A percentile compares a stretch with the other conserved stretches of the same genome.
Conservation (phyloP, 2,329 filamentous ascomycete genomes). For the Lachnellula occidentalis region DNA sequence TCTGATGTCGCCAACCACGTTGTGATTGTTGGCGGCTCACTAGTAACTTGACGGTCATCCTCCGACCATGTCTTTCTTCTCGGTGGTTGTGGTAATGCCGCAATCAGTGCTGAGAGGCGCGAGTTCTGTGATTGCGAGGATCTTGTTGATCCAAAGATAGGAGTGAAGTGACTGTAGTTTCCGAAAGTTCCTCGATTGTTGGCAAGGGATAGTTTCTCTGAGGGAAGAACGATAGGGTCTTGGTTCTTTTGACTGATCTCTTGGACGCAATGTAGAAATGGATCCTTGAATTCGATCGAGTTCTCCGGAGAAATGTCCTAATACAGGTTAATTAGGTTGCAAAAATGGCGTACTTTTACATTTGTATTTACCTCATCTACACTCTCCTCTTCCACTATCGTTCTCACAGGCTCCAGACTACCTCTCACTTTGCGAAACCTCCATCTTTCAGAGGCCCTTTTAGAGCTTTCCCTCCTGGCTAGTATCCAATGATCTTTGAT, state of each 20-base stretch:
- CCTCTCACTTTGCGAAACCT: constrained; percentile 1
- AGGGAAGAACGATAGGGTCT: not conserved
- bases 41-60: not conserved
- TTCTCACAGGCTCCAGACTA: not conserved
- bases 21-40: not conserved
- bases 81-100: not conserved
- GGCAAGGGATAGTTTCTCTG: not conserved
- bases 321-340: not conserved
- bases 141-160: not conserved
- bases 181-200: constrained; percentile 4
- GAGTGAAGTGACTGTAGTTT: not conserved
- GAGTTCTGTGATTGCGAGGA: not conserved
- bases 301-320: not conserved
- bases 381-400: constrained; percentile 1
- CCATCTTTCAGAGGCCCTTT: not conserved
- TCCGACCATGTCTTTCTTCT: not conserved
- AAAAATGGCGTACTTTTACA: not conserved
- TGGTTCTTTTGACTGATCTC: not conserved
- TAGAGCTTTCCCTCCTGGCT: not conserved
- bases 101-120: not conserved
- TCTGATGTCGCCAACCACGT: not conserved
- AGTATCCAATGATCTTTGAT: constrained; percentile 3
- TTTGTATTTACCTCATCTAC: constrained; percentile 2
- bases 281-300: not conserved
- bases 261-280: not conserved